phyloP scores from a whole-genome alignment of 2,329 filamentous ascomycete species.

The Apiospora pterosperma region DNA sequence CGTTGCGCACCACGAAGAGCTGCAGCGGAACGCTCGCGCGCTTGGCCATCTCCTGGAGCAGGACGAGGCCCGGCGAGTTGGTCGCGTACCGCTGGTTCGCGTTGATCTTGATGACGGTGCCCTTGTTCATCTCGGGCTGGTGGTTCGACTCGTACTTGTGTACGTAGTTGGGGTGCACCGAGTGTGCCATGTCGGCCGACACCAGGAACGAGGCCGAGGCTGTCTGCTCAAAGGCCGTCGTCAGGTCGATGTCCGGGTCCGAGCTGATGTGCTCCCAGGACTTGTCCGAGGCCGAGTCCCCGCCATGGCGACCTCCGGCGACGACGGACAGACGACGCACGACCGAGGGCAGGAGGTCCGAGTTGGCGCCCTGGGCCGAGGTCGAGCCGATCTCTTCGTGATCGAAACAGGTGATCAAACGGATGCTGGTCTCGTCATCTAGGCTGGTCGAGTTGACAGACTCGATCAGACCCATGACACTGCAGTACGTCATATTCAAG shows the following conservation, averaged over 20 bases:
- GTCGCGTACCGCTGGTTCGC: constrained; percentile 97
- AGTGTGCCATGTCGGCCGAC: constrained; percentile 97
- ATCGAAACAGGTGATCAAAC: constrained; percentile 92
- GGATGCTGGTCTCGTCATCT: constrained; percentile 75
- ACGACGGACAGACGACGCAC: constrained; percentile 82
- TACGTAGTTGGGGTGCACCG: constrained; percentile 91
- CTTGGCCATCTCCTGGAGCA: constrained; percentile 83
- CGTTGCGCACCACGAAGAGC: constrained; percentile 94
- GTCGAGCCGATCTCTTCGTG: constrained; percentile 95
- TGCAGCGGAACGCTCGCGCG: constrained; percentile 79
- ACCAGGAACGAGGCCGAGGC: constrained; percentile 88
- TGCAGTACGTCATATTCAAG: constrained; percentile 93
- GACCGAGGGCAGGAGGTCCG: constrained; percentile 83
- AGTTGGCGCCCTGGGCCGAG: constrained; percentile 90
- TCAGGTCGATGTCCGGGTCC: constrained; percentile 56
- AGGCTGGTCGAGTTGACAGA: constrained; percentile 67
- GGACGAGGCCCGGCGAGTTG: constrained; percentile 90
- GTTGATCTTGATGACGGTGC: constrained; percentile 93
- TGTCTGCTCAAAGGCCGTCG: constrained; percentile 90
- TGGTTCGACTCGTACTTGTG: constrained; percentile 90
- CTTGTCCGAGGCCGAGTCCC: constrained; percentile 54
- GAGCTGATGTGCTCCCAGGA: constrained; percentile 58
- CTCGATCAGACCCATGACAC: constrained; percentile 77
- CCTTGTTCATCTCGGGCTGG: constrained; percentile 88
- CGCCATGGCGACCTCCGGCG: constrained; percentile 50